Percentiles rank a stretch among this genome's conserved stretches.
Evolutionary conservation across 164 flowering plant genomes (phyloP).

Genomic region (Annona squamosa): DNA sequence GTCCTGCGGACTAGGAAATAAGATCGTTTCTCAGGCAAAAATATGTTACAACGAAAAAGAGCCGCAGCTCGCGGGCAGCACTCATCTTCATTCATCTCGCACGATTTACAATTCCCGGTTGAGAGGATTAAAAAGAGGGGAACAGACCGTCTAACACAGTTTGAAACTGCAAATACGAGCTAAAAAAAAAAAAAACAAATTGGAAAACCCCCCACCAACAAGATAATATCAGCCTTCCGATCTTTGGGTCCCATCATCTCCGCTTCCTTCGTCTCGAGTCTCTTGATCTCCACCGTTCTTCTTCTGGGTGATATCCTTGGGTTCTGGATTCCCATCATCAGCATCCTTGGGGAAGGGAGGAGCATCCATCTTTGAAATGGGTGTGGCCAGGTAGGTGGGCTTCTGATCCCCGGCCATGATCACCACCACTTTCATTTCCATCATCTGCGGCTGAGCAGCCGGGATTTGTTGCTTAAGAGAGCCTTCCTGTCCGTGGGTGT

Average conservation of each 20-base stretch:
- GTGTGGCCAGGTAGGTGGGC: conserved; percentile 63
- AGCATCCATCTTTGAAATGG: conserved; percentile 16
- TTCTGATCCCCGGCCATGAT: conserved; percentile 66
- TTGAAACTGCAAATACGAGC: no score
- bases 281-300: background rate
- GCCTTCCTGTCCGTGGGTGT: conserved; percentile 3
- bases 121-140: no score
- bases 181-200: no score
- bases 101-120: background rate
- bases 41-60: no score
- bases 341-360: background rate
- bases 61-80: background rate
- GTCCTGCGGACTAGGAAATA: no score
- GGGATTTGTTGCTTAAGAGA: conserved; percentile 9
- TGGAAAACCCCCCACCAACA: background rate
- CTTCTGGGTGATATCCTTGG: background rate
- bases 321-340: background rate
- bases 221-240: background rate
- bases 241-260: background rate
- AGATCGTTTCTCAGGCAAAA: no score
- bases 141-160: no score
- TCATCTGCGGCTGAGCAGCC: conserved; percentile 6
- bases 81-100: background rate
- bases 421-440: conserved; percentile 53
- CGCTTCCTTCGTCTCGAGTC: background rate